Evolutionary conservation across 805 yeast genomes (phyloP).

Genomic region (Metschnikowia drakensbergensis): DNA sequence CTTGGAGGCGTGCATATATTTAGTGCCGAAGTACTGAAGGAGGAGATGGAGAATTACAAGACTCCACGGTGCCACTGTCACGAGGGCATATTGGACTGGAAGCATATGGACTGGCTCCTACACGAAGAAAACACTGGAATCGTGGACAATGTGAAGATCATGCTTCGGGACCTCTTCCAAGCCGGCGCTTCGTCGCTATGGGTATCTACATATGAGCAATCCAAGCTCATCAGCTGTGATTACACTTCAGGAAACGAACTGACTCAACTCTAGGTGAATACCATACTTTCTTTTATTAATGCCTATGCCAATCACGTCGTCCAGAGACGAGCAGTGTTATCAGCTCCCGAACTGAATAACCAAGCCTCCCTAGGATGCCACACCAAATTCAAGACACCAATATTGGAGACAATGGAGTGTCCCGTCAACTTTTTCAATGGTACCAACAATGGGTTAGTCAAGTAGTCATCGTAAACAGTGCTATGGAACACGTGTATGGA

Average conservation of each 20-base stretch:
- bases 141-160: constrained; percentile 34
- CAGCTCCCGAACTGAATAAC: constrained; percentile 97
- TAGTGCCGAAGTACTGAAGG: constrained; percentile 31
- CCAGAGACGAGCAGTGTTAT: constrained; percentile 94
- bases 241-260: constrained; percentile 2
- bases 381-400: constrained; percentile 81
- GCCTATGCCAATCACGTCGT: constrained; percentile 51
- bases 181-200: constrained; percentile 25
- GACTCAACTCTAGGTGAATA: neutral
- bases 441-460: constrained; percentile 93
- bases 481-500: constrained; percentile 92
- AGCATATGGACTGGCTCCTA: constrained; percentile 33
- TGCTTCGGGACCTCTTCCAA: constrained; percentile 23
- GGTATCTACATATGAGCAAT: constrained; percentile 23
- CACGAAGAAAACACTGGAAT: constrained; percentile 36
- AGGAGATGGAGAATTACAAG: constrained; percentile 21
- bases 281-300: constrained; percentile 6
- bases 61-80: constrained; percentile 31
- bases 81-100: constrained; percentile 45
- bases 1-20: constrained; percentile 39
- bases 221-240: constrained; percentile 12
- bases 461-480: constrained; percentile 89
- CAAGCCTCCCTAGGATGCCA: constrained; percentile 99
- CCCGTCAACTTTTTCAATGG: constrained; percentile 94
- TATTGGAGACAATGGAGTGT: constrained; percentile 70